Conservation (phyloP, 345 rosid species). For the Eucalyptus marginata region DNA sequence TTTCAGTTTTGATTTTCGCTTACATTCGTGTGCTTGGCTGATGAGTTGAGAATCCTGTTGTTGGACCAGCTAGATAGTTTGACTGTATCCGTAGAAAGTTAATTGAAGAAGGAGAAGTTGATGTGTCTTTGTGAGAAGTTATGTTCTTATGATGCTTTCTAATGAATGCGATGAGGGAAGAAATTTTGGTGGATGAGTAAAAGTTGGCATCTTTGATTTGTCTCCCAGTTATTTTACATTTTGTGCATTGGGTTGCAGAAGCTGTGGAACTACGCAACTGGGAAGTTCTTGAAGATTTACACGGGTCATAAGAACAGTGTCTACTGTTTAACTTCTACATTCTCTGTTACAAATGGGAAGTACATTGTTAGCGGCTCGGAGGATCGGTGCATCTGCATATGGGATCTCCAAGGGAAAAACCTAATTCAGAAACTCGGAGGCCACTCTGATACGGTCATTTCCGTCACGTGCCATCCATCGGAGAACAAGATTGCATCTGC, state of each 20-base stretch:
- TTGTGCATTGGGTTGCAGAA: conserved; percentile 32
- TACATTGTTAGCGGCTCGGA: conserved; percentile 96
- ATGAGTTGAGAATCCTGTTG: not conserved
- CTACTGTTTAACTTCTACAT: conserved; percentile 83
- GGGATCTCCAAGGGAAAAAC: conserved; percentile 90
- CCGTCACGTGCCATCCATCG: conserved; percentile 73
- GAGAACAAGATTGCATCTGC: conserved; percentile 85
- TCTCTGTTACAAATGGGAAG: conserved; percentile 89
- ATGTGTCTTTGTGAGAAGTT: not conserved
- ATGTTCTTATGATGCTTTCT: not conserved
- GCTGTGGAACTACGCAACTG: conserved; percentile 76
- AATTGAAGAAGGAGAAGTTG: not conserved
- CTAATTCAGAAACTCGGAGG: conserved; percentile 83
- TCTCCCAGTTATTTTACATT: not conserved
- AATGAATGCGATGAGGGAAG: not conserved
- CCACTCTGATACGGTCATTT: conserved; percentile 72
- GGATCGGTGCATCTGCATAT: conserved; percentile 73
- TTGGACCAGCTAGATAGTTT: not conserved
- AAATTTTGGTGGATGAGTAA: not conserved
- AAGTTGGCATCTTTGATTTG: not conserved
- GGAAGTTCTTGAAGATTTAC: conserved; percentile 79
- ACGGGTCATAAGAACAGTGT: conserved; percentile 71
- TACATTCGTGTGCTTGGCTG: not conserved
- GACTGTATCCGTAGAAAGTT: not conserved
- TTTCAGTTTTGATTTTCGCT: not conserved